Percentiles rank a stretch among this genome's conserved stretches.
Conservation (phyloP, 2,329 filamentous ascomycete genomes). For the Fusarium nodosum region DNA sequence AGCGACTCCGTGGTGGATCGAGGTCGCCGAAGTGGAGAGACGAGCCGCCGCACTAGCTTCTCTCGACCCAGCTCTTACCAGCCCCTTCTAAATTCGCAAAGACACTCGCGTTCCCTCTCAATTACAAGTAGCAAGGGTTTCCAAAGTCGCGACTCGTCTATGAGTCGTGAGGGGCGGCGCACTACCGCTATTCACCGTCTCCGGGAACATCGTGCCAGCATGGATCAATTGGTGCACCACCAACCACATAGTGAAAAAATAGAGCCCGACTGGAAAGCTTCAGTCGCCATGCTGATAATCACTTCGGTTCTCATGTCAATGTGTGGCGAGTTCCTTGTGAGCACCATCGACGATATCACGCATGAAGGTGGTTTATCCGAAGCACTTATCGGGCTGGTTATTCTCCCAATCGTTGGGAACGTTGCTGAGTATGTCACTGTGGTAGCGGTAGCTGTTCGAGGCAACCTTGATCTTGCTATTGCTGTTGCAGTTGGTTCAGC, state of each 20-base stretch:
- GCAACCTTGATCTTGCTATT: conserved; percentile 73
- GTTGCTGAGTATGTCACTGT: conserved; percentile 73
- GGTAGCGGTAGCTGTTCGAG: conserved; percentile 69
- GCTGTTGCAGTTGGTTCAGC: conserved; percentile 71
- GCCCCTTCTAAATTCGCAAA: neutral
- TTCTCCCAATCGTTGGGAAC: conserved; percentile 73
- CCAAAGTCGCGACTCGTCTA: neutral
- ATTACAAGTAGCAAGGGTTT: neutral
- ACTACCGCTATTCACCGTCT: neutral
- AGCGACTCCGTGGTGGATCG: neutral
- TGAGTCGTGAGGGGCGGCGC: neutral
- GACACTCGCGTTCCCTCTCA: neutral
- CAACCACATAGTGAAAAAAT: neutral
- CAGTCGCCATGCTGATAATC: conserved; percentile 64
- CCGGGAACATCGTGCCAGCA: neutral
- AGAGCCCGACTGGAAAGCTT: conserved; percentile 50
- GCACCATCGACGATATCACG: conserved; percentile 68
- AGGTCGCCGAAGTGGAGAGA: conserved; percentile 1
- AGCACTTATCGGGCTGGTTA: conserved; percentile 72
- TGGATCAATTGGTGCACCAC: conserved; percentile 7
- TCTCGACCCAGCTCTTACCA: neutral
- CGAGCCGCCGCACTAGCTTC: neutral
- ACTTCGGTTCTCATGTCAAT: conserved; percentile 69
- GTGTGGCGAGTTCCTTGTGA: conserved; percentile 72
- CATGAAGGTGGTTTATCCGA: conserved; percentile 63